Conservation (phyloP, 805 yeast genomes). For the Saccharomycopsis sp. region DNA sequence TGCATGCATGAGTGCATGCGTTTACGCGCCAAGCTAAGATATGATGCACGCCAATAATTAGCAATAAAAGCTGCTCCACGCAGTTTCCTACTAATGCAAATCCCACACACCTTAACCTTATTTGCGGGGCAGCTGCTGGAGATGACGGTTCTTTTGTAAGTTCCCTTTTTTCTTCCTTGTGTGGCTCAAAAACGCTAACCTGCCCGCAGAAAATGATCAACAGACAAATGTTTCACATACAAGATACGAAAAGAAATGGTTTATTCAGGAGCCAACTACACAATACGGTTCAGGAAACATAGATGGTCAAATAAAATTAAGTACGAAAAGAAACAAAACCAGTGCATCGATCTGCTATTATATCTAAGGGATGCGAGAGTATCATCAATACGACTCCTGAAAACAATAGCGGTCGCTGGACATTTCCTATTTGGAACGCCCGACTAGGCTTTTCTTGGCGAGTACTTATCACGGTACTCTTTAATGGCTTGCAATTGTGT, state of each 20-base stretch:
- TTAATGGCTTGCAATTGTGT: slow-evolving; percentile 52
- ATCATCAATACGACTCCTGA: too few relatives aligned
- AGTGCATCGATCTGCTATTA: not conserved
- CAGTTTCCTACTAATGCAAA: not conserved
- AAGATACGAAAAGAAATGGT: not conserved
- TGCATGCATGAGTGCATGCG: not conserved
- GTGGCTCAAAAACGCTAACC: not conserved
- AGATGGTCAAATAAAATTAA: too few relatives aligned
- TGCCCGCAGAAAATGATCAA: not conserved
- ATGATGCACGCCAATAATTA: not conserved
- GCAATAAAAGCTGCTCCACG: not conserved
- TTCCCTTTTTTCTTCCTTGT: not conserved
- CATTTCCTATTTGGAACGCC: not conserved
- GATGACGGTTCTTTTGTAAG: not conserved
- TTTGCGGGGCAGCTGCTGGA: not conserved
- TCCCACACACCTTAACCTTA: not conserved
- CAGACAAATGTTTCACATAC: not conserved
- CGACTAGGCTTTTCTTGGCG: not conserved
- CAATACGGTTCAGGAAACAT: too few relatives aligned
- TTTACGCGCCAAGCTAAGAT: not conserved
- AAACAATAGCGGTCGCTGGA: too few relatives aligned
- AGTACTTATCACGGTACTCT: slow-evolving; percentile 39
- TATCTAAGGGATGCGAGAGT: not conserved
- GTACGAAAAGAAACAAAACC: not conserved
- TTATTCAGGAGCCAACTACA: too few relatives aligned